Evolutionary conservation across 75 land plant genomes (phyloP).

Genomic region (Ceratopteris richardii): DNA sequence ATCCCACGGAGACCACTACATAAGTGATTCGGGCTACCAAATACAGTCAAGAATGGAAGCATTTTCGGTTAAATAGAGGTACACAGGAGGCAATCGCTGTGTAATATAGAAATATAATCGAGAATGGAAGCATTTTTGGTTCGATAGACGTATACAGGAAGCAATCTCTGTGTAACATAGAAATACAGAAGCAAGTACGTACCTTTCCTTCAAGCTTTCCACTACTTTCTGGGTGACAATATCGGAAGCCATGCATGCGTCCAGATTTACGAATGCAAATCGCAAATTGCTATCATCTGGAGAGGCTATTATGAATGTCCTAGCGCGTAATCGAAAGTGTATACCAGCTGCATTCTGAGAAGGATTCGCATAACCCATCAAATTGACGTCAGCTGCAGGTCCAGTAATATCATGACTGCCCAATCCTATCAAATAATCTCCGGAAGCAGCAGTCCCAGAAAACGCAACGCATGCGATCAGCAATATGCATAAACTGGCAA

Average conservation of each 20-base stretch:
- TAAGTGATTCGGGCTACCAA: no score
- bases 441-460: no score
- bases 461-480: no score
- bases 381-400: conserved; percentile 68
- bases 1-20: no score
- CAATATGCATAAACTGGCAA: no score
- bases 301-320: conserved; percentile 61
- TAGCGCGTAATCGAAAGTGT: conserved; percentile 56
- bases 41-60: no score
- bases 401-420: conserved; percentile 81
- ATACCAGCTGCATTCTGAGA: conserved; percentile 50
- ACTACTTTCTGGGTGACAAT: conserved; percentile 56
- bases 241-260: conserved; percentile 74
- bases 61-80: no score
- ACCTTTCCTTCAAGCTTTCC: conserved; percentile 51
- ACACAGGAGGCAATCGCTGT: no score
- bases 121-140: no score
- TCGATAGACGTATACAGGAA: no score
- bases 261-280: conserved; percentile 59
- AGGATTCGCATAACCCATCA: conserved; percentile 83
- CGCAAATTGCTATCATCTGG: conserved; percentile 25
- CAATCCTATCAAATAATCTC: conserved; percentile 45
- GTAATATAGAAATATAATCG: no score
- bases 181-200: background rate
- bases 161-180: no score